phyloP scores from a whole-genome alignment of 176 grass and related monocot species.

The Oryza glaberrima region DNA sequence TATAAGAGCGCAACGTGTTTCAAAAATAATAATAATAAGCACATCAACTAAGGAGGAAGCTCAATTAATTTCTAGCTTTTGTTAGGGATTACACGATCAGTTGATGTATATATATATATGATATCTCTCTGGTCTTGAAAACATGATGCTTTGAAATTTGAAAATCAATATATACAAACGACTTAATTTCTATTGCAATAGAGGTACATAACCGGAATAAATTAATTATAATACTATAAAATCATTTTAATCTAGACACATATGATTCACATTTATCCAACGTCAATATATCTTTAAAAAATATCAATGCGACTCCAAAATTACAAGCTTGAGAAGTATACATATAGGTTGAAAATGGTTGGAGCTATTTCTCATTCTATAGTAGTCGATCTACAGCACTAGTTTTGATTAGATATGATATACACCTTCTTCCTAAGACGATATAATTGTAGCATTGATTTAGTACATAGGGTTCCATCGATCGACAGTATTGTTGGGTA shows the following conservation, averaged over 20 bases:
- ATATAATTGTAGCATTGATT: neutral
- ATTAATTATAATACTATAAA: neutral
- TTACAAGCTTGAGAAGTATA: too few relatives aligned
- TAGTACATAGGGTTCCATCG: neutral
- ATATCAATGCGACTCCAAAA: too few relatives aligned
- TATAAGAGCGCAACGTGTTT: too few relatives aligned
- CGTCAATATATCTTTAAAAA: too few relatives aligned
- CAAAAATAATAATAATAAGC: too few relatives aligned
- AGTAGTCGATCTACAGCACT: neutral
- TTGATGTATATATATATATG: neutral
- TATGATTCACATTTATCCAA: too few relatives aligned
- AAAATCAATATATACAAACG: too few relatives aligned
- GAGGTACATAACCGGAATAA: neutral
- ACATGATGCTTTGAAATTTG: neutral
- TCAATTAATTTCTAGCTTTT: too few relatives aligned
- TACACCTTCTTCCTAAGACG: neutral
- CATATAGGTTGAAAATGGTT: neutral
- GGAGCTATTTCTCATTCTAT: neutral
- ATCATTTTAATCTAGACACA: neutral
- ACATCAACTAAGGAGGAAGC: too few relatives aligned
- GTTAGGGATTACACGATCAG: too few relatives aligned
- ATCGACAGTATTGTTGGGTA: slow-evolving; percentile 1
- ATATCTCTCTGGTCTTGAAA: neutral
- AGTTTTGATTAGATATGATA: neutral
- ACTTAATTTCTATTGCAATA: neutral